Base-by-base conservation (phyloP, 495 filamentous ascomycete species). In the Wilcoxina mikolae region DNA sequence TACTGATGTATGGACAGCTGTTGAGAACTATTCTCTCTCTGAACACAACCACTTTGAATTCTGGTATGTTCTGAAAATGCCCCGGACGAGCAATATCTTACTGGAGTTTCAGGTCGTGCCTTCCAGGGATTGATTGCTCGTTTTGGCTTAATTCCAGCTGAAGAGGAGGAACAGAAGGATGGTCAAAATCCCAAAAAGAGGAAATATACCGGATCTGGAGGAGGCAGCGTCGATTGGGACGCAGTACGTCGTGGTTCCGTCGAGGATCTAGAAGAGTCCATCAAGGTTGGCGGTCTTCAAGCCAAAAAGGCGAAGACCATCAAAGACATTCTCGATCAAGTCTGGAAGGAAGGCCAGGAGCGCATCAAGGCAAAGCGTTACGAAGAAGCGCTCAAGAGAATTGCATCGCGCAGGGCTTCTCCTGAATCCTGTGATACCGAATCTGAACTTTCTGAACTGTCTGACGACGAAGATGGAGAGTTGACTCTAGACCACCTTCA, bases 221-320 rank as follows among this genome's bases (percentile, higher is more conserved):
- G 43, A 49, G 87, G 85, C 1, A 90, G 83, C 53, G 82, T 94
- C 11, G 72, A 95, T 62, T 96, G 88, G 87, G 79, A 93, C 58
- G 81, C 80, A 9, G 83, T 95, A 3, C 80, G 85, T 22, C 68
- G 69, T 9, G 78, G 83, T 0, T 58, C 78, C 11, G 58, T 79
- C 7, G 69, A 77, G 22, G 80, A 84, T 11, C 72, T 95, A 9
- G 78, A 76, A 28, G 69, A 84, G 39, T 78, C 84, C 1, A 91
- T 96, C 63, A 80, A 80, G 57, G 64, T 69, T 2, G 86, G 85
- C 4, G 88, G 88, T 0, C 69, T 87, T 10, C 79, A 78, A 28
- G 75, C 77, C 35, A 72, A 73, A 22, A 95, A 91, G 67, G 81
- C 78, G 58, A 83, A 76, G 52, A 73, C 82, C 55, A 84, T 98